Base-by-base conservation (phyloP, 176 grass and related monocot species). In the Pontederia crassipes region DNA sequence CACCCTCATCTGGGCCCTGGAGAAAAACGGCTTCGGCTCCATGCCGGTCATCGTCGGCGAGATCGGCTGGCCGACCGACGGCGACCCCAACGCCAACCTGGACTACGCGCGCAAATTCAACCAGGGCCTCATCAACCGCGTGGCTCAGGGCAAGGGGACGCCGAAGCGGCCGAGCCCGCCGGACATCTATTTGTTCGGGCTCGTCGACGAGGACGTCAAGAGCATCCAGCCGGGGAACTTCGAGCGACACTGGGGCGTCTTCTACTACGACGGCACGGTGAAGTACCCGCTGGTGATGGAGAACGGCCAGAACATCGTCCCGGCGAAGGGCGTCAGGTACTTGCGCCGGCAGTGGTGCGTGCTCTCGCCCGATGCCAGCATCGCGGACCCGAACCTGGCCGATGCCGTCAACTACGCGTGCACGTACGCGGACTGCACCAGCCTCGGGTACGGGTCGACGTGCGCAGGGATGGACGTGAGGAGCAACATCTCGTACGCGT, bases 11-110 rank as follows among this genome's bases (percentile, higher is more conserved):
- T 66, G 81, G 26, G 72, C 94, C 49, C 94, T 98, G 52, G 88
- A 93, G 46, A 83, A 83, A 75, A 74, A 98, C 78, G 85, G 93
- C 28, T 86, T 98, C 1, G 85, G 57, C 0, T 29, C 71, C 69
- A 76, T 98, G 81, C 17, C 72, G 46, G 88, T 98, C 52, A 77
- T 89, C 6, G 82, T 93, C 13, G 94, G 94, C 18, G 94, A 98
- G 87, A 98, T 98, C 26, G 88, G 94, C 0, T 98, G 94, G 94
- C 94, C 94, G 12, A 98, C 85, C 57, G 94, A 98, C 73, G 82
- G 94, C 59, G 79, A 89, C 71, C 57, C 61, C 58, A 78, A 81
- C 46, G 94, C 94, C 65, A 98, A 73, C 78, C 0, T 10, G 0
- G 48, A 69, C 49, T 68, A 59, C 61, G 84, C 88, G 9, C 85